phyloP scores from a whole-genome alignment of 768 basidiomycete species.

The Tricholoma terreum region DNA sequence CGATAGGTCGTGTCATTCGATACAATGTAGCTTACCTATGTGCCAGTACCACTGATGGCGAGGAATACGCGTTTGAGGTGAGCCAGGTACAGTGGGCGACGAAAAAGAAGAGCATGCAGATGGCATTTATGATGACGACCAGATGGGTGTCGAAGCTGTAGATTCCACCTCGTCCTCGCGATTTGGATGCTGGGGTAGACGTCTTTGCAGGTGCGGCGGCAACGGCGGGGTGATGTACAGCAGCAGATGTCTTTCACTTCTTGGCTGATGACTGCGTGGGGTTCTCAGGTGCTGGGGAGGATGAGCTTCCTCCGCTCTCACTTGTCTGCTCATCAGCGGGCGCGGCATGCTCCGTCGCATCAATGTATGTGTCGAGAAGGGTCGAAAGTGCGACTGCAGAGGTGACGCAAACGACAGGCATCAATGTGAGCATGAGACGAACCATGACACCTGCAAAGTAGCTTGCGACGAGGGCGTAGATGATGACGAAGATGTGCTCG shows the following conservation, averaged over 20 bases:
- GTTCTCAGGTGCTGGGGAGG: constrained; percentile 19
- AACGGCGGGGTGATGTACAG: constrained; percentile 30
- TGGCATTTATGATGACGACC: constrained; percentile 67
- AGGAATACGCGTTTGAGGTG: constrained; percentile 92
- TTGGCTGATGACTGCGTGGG: constrained; percentile 39
- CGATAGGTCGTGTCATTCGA: too few relatives aligned
- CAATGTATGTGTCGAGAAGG: constrained; percentile 86
- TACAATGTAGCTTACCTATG: too few relatives aligned
- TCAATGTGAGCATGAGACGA: constrained; percentile 95
- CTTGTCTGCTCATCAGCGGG: constrained; percentile 27
- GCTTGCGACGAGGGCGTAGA: constrained; percentile 92
- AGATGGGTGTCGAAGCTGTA: constrained; percentile 84
- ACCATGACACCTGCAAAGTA: constrained; percentile 99
- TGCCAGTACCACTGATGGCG: constrained; percentile 95
- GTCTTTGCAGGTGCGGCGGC: constrained; percentile 32
- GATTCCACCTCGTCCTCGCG: constrained; percentile 50
- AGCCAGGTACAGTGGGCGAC: constrained; percentile 98
- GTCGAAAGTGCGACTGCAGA: constrained; percentile 89
- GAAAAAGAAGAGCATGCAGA: constrained; percentile 82
- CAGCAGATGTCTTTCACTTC: constrained; percentile 58
- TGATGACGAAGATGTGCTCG: constrained; percentile 97
- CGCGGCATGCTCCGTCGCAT: constrained; percentile 66
- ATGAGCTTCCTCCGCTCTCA: constrained; percentile 22
- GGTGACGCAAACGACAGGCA: constrained; percentile 93
- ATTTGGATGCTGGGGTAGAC: constrained; percentile 15